Evolutionary conservation across 345 rosid genomes (phyloP).

Genomic region (Litchi chinensis): DNA sequence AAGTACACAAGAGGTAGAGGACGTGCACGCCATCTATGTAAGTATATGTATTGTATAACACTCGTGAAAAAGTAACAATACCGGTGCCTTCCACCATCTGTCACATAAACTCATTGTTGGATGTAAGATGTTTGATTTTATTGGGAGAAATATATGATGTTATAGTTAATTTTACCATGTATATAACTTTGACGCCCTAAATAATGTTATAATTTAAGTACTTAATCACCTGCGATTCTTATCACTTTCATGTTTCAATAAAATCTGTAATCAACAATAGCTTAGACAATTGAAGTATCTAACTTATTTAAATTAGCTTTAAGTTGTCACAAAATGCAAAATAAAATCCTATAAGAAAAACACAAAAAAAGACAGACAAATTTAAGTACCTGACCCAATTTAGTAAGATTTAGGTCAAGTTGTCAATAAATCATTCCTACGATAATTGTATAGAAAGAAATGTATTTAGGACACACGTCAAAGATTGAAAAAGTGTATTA

Average conservation of each 20-base stretch:
- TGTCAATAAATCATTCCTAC: not conserved
- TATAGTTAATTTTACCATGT: not conserved
- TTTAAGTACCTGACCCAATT: not conserved
- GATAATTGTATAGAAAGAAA: not conserved
- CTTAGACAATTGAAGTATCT: not conserved
- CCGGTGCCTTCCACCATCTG: not conserved
- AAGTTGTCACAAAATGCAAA: not conserved
- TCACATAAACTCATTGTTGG: not conserved
- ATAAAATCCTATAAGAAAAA: not conserved
- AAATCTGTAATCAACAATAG: not conserved
- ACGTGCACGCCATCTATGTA: not conserved
- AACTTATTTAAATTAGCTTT: not conserved
- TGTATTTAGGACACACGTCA: not conserved
- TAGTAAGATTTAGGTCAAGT: not conserved
- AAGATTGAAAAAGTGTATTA: too few species aligned
- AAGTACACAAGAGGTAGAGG: not conserved
- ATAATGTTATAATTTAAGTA: not conserved
- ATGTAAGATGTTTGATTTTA: too few species aligned
- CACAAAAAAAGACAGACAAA: not conserved
- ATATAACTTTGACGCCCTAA: not conserved
- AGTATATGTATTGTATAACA: not conserved
- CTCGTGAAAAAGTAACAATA: not conserved
- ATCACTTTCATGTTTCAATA: not conserved
- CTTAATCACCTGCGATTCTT: not conserved
- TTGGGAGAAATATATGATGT: not conserved